These are phyloP conservation scores for Elsinoe australis DNA, from an alignment of 2,329 filamentous ascomycete species.

Conservation along the genomic window DNA sequence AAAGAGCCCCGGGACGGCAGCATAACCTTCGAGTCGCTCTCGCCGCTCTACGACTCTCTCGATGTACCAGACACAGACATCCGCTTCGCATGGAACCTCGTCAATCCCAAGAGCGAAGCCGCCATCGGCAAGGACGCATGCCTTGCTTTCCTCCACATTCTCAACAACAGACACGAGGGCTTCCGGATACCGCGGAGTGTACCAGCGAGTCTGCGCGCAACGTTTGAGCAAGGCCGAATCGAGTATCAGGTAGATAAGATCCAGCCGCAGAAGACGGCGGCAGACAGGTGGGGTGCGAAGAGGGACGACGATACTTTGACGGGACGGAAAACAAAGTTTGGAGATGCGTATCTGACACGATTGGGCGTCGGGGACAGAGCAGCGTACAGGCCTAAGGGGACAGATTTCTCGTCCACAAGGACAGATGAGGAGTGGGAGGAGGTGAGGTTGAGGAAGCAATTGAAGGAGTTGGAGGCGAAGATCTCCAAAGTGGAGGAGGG, in stretches of 20 bases:
- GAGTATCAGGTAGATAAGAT: conserved; percentile 87
- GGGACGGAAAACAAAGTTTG: conserved; percentile 92
- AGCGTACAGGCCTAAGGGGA: conserved; percentile 73
- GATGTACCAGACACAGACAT: conserved; percentile 70
- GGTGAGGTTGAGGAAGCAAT: conserved; percentile 85
- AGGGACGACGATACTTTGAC: conserved; percentile 73
- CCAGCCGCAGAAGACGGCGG: conserved; percentile 47
- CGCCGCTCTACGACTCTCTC: conserved; percentile 76
- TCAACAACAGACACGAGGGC: conserved; percentile 92
- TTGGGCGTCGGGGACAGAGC: conserved; percentile 69
- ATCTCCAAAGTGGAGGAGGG: conserved; percentile 73
- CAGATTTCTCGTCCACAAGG: conserved; percentile 79
- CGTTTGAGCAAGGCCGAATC: conserved; percentile 92
- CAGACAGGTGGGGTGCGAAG: conserved; percentile 70
- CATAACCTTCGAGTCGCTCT: conserved; percentile 62
- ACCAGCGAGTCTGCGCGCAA: conserved; percentile 79
- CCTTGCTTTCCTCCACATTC: conserved; percentile 90
- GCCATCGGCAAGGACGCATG: conserved; percentile 91
- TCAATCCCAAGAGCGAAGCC: conserved; percentile 78
- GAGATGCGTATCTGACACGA: conserved; percentile 89
- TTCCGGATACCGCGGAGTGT: conserved; percentile 88
- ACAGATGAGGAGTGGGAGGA: conserved; percentile 95
- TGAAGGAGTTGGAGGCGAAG: conserved; percentile 81
- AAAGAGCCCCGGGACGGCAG: conserved; percentile 73
- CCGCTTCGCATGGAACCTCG: conserved; percentile 89